phyloP scores from a whole-genome alignment of 225 moss, liverwort and hornwort species.

The Bryoerythrophyllum caledonicum region DNA sequence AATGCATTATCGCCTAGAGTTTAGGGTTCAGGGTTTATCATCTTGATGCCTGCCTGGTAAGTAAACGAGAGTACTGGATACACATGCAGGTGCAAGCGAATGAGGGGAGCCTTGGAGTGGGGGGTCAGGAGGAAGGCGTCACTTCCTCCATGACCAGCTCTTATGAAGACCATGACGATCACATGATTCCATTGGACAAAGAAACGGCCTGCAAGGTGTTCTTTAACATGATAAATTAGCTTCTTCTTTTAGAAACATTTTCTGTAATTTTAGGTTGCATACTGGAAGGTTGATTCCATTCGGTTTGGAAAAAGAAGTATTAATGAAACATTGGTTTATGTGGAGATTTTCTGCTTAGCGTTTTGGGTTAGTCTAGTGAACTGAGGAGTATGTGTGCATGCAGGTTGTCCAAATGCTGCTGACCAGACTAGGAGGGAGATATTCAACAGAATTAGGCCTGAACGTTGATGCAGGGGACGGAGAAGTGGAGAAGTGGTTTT shows the following conservation, averaged over 20 bases:
- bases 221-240: neutral
- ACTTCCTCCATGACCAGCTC: slow-evolving; percentile 43
- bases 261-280: too few species aligned
- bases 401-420: slow-evolving; percentile 43
- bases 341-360: neutral
- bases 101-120: slow-evolving; percentile 18
- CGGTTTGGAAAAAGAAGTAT: too few species aligned
- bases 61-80: slow-evolving; percentile 8
- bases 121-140: slow-evolving; percentile 31
- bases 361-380: neutral
- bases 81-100: slow-evolving; percentile 26
- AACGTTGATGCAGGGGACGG: slow-evolving; percentile 41
- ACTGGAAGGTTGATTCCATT: too few species aligned
- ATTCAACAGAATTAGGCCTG: slow-evolving; percentile 44
- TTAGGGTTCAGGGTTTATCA: too few species aligned
- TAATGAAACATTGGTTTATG: neutral
- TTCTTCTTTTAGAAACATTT: too few species aligned
- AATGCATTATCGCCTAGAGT: neutral
- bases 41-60: neutral
- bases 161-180: slow-evolving; percentile 23
- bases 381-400: neutral
- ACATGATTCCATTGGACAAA: slow-evolving; percentile 23
- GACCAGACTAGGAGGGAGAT: slow-evolving; percentile 45
- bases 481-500: slow-evolving; percentile 55
- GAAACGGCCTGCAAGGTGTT: slow-evolving; percentile 32